Evolutionary conservation across 2,329 filamentous ascomycete species (phyloP).

Genomic region (Botryosphaeria agaves): DNA sequence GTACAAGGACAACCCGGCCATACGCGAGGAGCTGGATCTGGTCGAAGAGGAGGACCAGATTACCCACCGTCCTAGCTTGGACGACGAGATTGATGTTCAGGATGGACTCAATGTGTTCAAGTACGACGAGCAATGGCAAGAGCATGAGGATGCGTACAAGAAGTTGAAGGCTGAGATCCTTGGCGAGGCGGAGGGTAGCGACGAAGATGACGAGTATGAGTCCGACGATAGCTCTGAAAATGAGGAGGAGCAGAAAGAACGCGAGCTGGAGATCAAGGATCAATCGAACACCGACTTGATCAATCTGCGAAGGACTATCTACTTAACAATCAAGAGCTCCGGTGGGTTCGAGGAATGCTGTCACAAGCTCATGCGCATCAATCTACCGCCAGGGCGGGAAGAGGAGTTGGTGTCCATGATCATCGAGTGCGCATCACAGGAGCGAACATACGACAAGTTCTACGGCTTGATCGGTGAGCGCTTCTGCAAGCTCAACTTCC

Average conservation of each 20-base stretch:
- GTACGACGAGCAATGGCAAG: constrained; percentile 75
- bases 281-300: constrained; percentile 93
- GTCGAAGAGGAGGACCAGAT: constrained; percentile 98
- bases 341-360: constrained; percentile 93
- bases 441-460: constrained; percentile 95
- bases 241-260: constrained; percentile 61
- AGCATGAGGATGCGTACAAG: constrained; percentile 79
- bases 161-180: constrained; percentile 85
- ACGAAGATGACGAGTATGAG: constrained; percentile 53
- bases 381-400: constrained; percentile 72
- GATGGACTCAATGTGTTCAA: constrained; percentile 93
- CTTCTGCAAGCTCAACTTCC: constrained; percentile 86
- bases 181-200: constrained; percentile 63
- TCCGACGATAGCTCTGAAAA: constrained; percentile 52
- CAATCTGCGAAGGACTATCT: constrained; percentile 84
- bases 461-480: constrained; percentile 88
- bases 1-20: constrained; percentile 84
- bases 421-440: constrained; percentile 90
- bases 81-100: constrained; percentile 60
- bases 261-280: constrained; percentile 89
- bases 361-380: constrained; percentile 84
- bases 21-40: constrained; percentile 84
- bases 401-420: constrained; percentile 90
- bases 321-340: constrained; percentile 93
- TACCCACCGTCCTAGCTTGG: constrained; percentile 68